Percentiles rank a stretch among this genome's conserved stretches.
These are phyloP conservation scores for Viola pubescens DNA, from an alignment of 441 rosid genomes.

Conservation along the genomic window DNA sequence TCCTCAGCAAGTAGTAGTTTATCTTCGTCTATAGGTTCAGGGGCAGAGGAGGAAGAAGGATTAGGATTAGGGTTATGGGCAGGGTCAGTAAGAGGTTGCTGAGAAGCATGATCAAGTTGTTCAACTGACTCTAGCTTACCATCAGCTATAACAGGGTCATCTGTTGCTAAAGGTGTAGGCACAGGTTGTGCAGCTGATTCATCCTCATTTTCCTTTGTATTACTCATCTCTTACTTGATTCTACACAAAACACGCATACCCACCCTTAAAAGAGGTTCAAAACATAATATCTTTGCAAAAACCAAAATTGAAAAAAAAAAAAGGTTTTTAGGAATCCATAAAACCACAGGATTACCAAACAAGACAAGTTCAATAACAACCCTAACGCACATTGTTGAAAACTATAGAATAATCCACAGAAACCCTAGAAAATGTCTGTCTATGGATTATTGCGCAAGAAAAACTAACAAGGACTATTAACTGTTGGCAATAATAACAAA, in stretches of 20 bases:
- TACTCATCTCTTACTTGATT: constrained; percentile 28
- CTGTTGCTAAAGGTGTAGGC: constrained; percentile 3
- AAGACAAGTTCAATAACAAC: too few species aligned
- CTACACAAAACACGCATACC: neutral
- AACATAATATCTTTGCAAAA: too few species aligned
- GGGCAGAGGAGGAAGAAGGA: constrained; percentile 12
- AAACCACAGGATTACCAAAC: too few species aligned
- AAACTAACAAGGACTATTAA: too few species aligned
- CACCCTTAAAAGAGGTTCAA: neutral
- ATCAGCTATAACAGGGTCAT: constrained; percentile 6
- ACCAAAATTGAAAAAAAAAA: too few species aligned
- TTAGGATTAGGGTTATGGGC: constrained; percentile 7
- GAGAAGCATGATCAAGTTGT: constrained; percentile 15
- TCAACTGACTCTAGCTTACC: constrained; percentile 8
- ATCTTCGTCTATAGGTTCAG: constrained; percentile 22
- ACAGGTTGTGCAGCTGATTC: constrained; percentile 11
- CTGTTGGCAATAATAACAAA: too few species aligned
- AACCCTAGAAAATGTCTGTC: too few species aligned
- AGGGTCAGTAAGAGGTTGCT: constrained; percentile 8
- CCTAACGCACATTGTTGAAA: too few species aligned
- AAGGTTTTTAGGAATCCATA: too few species aligned
- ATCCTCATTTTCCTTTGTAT: constrained; percentile 27
- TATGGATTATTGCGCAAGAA: too few species aligned
- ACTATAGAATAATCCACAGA: too few species aligned
- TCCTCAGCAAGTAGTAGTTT: neutral